Evolutionary conservation across 148 eudicot genomes (phyloP), one percentile per base, ranked within the genome.

Genomic region (Selenicereus undatus): DNA sequence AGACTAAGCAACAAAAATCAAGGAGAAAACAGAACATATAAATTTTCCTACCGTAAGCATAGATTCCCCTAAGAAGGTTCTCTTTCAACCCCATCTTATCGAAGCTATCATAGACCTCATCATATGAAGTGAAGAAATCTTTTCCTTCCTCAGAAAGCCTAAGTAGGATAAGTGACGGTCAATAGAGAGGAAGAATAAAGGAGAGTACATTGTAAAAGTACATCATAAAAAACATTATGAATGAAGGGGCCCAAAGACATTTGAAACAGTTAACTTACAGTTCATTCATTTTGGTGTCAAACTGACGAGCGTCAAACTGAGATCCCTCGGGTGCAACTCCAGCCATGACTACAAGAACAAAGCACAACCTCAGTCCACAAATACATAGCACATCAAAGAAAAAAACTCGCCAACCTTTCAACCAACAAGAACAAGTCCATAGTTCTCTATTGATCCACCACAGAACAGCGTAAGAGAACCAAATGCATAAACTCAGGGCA

Each of bases 1-100:
- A 77, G 29, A 43, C 74, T 39, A 20, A 24, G 26, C 14, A 22
- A 24, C 11, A 2, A 78, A 17, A 43, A 39, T 39, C 2, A 11
- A 10, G 14, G 6, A 3, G 20, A 32, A 66, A 58, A 26, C 4
- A 77, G 7, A 52, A 27, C 26, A 26, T 11, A n/a, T 39, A 8
- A 4, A 39, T 52, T 26, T 68, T 26, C 73, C 80, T 73, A 85
- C 87, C 87, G 76, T 85, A 85, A 79, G 87, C 85, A 85, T 82
- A 85, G 62, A 85, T 85, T 77, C 87, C 87, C 80, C 87, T 76
- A 26, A 85, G 85, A 76, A 85, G 87, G 80, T 85, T 85, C 83
- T 85, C 87, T 56, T 71, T 51, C 81, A 85, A 80, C 56, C 81
- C 83, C 87, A 85, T 85, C 82, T 78, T 65, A 68, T 85, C 87